Conservation (phyloP, 192 early-diverging fungal species). For the Powellomyces hirtus region DNA sequence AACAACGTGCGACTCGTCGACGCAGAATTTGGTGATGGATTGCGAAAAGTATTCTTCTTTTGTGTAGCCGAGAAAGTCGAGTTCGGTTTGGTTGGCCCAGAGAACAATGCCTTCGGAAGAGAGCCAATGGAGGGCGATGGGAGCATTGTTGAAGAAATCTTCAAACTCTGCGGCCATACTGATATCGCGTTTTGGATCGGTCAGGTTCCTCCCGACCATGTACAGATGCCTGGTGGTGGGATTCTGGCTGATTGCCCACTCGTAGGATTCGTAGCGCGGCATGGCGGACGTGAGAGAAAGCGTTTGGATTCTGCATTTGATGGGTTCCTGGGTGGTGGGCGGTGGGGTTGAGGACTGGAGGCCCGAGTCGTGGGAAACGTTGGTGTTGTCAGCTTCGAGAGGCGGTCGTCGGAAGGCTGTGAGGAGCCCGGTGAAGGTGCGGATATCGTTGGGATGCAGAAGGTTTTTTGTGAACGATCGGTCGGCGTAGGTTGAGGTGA, state of each 20-base stretch:
- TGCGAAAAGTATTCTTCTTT: conserved; percentile 16
- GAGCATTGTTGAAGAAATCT: conserved; percentile 19
- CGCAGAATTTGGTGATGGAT: conserved; percentile 12
- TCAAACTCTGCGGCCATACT: conserved; percentile 15
- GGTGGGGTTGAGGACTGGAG: not conserved
- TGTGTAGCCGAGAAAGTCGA: conserved; percentile 17
- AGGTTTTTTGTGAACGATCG: conserved; percentile 10
- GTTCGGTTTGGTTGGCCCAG: conserved; percentile 17
- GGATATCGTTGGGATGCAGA: conserved; percentile 10
- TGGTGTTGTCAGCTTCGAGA: not conserved
- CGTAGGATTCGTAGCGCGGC: conserved; percentile 1
- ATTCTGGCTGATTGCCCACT: conserved; percentile 15
- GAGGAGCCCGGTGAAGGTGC: not conserved
- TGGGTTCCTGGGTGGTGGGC: not conserved
- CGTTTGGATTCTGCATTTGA: conserved; percentile 4
- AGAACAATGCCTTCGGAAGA: conserved; percentile 9
- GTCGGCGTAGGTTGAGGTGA: conserved; percentile 7
- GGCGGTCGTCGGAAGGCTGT: not conserved
- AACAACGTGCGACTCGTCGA: conserved; percentile 1
- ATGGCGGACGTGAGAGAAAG: not conserved
- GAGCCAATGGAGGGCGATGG: conserved; percentile 19
- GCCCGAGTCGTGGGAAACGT: not conserved
- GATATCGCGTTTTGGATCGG: not conserved
- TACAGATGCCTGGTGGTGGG: not conserved
- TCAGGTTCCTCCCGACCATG: conserved; percentile 4